These are phyloP conservation scores for Saccharum spontaneum DNA, from an alignment of 176 grass and related monocot species.

Conservation along the genomic window DNA sequence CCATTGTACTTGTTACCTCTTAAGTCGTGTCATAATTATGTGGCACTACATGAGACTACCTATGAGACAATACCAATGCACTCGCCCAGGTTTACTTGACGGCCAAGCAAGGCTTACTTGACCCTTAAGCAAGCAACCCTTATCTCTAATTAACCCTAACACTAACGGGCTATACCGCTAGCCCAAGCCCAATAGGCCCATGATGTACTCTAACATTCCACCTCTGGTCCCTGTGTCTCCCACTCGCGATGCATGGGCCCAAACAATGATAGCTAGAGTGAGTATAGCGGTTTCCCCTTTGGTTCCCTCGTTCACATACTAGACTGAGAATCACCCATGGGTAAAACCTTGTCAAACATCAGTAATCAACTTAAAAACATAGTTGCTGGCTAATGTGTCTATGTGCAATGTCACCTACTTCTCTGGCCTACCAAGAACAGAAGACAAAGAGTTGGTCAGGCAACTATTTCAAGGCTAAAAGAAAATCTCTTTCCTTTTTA, in stretches of 20 bases:
- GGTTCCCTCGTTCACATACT: not conserved
- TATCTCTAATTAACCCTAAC: no score
- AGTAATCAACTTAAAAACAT: not conserved
- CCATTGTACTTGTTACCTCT: no score
- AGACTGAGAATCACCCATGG: not conserved
- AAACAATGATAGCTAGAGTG: not conserved
- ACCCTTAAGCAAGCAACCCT: no score
- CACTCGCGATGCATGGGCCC: not conserved
- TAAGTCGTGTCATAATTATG: no score
- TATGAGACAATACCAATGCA: no score
- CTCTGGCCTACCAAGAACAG: not conserved
- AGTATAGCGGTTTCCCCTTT: not conserved
- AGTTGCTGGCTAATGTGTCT: not conserved
- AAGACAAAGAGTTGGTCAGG: not conserved
- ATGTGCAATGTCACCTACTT: not conserved
- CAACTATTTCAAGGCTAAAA: constrained; percentile 26
- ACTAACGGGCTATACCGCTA: no score
- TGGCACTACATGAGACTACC: no score
- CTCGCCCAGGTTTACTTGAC: no score
- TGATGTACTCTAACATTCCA: no score
- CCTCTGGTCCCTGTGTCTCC: not conserved
- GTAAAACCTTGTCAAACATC: not conserved
- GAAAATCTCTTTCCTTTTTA: not conserved
- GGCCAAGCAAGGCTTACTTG: no score
- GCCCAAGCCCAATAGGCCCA: not conserved